These are phyloP conservation scores for Phytophthora hybrid DNA, from an alignment of 352 stramenopile species.

Conservation along the genomic window DNA sequence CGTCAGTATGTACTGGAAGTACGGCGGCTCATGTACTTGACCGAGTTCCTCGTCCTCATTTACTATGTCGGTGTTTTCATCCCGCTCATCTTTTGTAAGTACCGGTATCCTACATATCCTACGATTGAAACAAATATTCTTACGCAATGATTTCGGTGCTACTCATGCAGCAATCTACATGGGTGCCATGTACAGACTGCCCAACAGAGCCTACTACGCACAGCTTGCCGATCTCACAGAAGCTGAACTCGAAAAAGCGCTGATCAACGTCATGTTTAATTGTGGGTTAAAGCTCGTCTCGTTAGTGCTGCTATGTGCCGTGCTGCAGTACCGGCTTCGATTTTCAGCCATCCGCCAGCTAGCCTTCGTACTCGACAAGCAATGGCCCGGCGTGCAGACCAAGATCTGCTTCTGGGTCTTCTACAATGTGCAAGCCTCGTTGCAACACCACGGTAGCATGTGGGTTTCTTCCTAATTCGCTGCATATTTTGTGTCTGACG, in stretches of 20 bases:
- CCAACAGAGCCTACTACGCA: conserved; percentile 36
- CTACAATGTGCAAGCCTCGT: conserved; percentile 32
- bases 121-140: neutral
- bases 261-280: conserved; percentile 30
- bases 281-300: conserved; percentile 25
- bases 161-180: conserved; percentile 24
- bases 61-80: conserved; percentile 45
- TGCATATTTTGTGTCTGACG: neutral
- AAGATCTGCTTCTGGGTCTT: conserved; percentile 48
- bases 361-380: conserved; percentile 45
- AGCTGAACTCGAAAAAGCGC: conserved; percentile 21
- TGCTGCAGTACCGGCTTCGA: conserved; percentile 3
- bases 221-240: conserved; percentile 26
- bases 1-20: conserved; percentile 19
- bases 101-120: neutral
- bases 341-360: conserved; percentile 32
- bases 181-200: conserved; percentile 27
- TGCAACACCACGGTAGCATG: conserved; percentile 32
- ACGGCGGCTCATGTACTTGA: conserved; percentile 33
- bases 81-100: conserved; percentile 38
- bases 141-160: neutral
- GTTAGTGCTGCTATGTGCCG: conserved; percentile 9
- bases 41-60: conserved; percentile 40
- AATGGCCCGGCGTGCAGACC: conserved; percentile 31
- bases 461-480: too few species aligned